phyloP scores from a whole-genome alignment of 106 monocot species.

The Dendrobium catenatum region DNA sequence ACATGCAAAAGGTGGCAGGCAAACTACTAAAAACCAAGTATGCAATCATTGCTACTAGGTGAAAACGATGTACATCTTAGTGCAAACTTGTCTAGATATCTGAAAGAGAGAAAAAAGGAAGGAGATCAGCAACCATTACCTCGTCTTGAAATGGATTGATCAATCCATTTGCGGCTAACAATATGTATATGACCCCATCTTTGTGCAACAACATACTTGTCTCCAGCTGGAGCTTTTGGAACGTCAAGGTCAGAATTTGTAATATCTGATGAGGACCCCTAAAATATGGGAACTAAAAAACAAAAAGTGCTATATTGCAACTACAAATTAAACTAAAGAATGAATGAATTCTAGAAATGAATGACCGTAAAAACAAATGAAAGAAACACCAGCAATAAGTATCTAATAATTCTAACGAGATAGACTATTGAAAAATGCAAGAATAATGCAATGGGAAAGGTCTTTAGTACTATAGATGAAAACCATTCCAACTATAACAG shows the following conservation, averaged over 20 bases:
- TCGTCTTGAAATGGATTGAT: conserved; percentile 67
- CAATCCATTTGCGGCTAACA: conserved; percentile 74
- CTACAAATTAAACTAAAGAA: neutral
- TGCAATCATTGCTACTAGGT: neutral
- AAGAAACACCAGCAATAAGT: neutral
- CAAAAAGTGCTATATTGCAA: neutral
- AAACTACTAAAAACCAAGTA: neutral
- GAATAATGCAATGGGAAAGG: too few relatives aligned
- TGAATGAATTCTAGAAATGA: conserved; percentile 1
- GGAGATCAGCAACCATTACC: conserved; percentile 20
- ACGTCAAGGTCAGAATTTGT: conserved; percentile 54
- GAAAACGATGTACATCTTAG: neutral
- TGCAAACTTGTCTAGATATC: neutral
- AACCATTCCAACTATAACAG: neutral
- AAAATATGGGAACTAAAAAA: neutral
- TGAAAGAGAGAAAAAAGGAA: neutral
- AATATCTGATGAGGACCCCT: neutral
- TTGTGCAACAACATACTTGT: conserved; percentile 82
- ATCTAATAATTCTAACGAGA: neutral
- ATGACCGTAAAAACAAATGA: neutral
- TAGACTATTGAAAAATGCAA: neutral
- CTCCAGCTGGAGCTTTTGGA: conserved; percentile 69
- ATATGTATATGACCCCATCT: conserved; percentile 89
- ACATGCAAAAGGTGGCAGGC: neutral
- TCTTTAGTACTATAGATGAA: neutral